Evolutionary conservation across 257 asterid species (phyloP), one percentile per base, ranked within the genome.

Genomic region (Hygrophila difformis): DNA sequence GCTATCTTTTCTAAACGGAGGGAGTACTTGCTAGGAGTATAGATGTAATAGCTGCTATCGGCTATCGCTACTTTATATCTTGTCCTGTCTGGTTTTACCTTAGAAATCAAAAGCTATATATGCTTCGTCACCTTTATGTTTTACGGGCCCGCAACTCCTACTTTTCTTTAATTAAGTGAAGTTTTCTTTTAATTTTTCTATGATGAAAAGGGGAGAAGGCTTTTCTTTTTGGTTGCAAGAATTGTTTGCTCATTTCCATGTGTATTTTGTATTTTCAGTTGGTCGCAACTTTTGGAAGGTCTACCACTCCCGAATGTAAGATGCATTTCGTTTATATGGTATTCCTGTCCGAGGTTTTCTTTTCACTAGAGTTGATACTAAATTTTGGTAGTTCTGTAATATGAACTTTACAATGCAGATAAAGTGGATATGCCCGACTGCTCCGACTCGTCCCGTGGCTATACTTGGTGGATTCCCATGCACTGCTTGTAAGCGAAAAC

Each of bases 391-490:
- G 8, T 9, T 33, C 1, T 12, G 12, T 5, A 9, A 9, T 33
- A 3, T 2, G 17, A 46, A 9, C 19, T 47, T 42, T 42, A 3
- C 55, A 12, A 7, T 71, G 78, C 87, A 91, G 98, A 78, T 91
- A 55, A 91, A 91, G 72, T 91, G 98, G 98, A 91, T 91, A 62
- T 91, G 98, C 67, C 98, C 98, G 13, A 91, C 98, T 47, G 96
- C 98, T 59, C 95, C 98, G 9, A 82, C 88, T 59, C 93, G 93
- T 18, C 96, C 96, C 2, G 98, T 91, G 57, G 82, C 91, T 52
- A 44, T 80, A 47, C 89, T 91, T 6, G 98, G 96, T 51, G 98
- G 98, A 77, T 77, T 77, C 72, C 88, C 95, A 46, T 91, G 94
- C 62, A 67, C 91, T 68, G 98, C 98, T 49, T 91, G 98, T 91